phyloP scores from a whole-genome alignment of 768 basidiomycete genomes.

The Tylopilus vinaceipallidus region DNA sequence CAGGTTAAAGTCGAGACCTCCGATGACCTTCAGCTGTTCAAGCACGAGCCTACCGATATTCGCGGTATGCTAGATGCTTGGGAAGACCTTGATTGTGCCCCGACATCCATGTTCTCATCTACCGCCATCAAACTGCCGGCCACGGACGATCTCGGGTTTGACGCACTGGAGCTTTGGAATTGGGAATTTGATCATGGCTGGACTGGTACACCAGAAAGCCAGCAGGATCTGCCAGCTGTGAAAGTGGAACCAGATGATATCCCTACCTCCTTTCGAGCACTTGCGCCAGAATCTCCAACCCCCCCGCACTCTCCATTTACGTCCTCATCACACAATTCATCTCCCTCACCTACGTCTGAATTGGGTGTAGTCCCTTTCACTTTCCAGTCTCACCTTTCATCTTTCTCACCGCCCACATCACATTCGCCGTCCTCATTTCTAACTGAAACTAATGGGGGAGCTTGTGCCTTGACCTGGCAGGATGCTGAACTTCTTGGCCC shows the following conservation, averaged over 20 bases:
- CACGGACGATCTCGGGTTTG: conserved; percentile 42
- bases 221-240: conserved; percentile 25
- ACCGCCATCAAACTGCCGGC: conserved; percentile 29
- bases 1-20: conserved; percentile 21
- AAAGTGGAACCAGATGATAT: conserved; percentile 45
- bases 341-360: conserved; percentile 22
- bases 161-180: conserved; percentile 39
- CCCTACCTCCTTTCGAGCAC: conserved; percentile 4
- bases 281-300: conserved; percentile 7
- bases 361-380: conserved; percentile 12
- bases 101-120: conserved; percentile 25
- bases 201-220: conserved; percentile 14
- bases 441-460: conserved; percentile 2
- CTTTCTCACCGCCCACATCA: conserved; percentile 10
- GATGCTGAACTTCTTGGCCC: conserved; percentile 47
- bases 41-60: conserved; percentile 61
- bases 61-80: conserved; percentile 67
- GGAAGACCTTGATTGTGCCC: conserved; percentile 55
- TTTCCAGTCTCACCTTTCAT: conserved; percentile 12
- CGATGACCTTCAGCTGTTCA: conserved; percentile 39
- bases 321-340: conserved; percentile 16
- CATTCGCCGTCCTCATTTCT: conserved; percentile 11
- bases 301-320: conserved; percentile 22
- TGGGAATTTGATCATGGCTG: conserved; percentile 35
- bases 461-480: conserved; percentile 37